These are phyloP conservation scores for Cordia subcordata DNA, from an alignment of 257 asterid species.

Conservation along the genomic window DNA sequence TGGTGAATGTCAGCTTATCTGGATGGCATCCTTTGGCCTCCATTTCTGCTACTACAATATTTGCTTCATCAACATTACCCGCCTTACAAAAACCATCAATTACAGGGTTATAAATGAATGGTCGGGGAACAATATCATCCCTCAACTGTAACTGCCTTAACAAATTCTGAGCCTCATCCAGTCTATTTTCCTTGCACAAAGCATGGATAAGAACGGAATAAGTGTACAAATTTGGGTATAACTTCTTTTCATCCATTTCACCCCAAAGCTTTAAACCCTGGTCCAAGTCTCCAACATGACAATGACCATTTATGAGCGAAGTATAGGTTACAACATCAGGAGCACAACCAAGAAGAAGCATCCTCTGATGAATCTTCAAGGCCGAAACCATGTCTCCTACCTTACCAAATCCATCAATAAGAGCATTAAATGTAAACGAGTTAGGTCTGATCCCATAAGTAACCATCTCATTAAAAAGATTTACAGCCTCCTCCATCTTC, in stretches of 20 bases:
- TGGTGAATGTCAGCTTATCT: slow-evolving; percentile 86
- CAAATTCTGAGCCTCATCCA: slow-evolving; percentile 66
- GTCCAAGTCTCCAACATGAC: slow-evolving; percentile 62
- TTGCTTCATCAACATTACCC: slow-evolving; percentile 83
- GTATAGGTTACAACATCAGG: slow-evolving; percentile 87
- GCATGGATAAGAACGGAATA: slow-evolving; percentile 66
- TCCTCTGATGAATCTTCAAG: slow-evolving; percentile 37
- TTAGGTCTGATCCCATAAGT: slow-evolving; percentile 51
- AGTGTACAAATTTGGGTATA: slow-evolving; percentile 61
- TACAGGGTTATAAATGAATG: slow-evolving; percentile 84
- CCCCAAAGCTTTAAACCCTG: slow-evolving; percentile 58
- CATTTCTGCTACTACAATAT: slow-evolving; percentile 64
- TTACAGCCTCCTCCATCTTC: slow-evolving; percentile 48
- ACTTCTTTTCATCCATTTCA: slow-evolving; percentile 53
- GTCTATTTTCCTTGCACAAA: slow-evolving; percentile 67
- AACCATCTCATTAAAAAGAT: slow-evolving; percentile 61
- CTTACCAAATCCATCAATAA: slow-evolving; percentile 80
- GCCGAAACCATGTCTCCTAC: slow-evolving; percentile 63
- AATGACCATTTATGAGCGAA: slow-evolving; percentile 65
- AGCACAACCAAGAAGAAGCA: slow-evolving; percentile 36
- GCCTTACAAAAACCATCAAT: slow-evolving; percentile 85
- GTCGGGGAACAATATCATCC: slow-evolving; percentile 56
- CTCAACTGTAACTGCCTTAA: slow-evolving; percentile 50
- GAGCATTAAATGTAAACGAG: slow-evolving; percentile 51
- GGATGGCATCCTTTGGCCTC: slow-evolving; percentile 69